Conservation (phyloP, 2,329 filamentous ascomycete genomes). For the Gaeumannomyces tritici region DNA sequence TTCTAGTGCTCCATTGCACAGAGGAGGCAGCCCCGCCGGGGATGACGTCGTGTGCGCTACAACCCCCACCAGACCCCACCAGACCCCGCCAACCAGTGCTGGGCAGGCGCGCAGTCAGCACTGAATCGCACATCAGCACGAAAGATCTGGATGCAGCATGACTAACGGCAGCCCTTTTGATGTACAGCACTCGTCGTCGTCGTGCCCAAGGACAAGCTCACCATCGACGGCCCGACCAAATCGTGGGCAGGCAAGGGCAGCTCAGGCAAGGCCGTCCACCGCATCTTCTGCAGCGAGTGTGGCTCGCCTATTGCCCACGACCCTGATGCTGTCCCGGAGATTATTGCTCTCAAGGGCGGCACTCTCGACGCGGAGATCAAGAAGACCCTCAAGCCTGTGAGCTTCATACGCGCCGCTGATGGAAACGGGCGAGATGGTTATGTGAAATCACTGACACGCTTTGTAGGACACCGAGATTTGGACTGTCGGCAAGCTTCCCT, state of each 20-base stretch:
- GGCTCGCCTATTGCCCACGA: slow-evolving; percentile 63
- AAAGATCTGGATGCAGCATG: too few relatives aligned
- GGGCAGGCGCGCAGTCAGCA: too few relatives aligned
- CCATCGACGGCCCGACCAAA: slow-evolving; percentile 54
- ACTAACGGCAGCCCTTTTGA: not conserved
- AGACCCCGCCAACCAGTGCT: slow-evolving; percentile 1
- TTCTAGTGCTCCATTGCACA: not conserved
- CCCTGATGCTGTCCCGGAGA: slow-evolving; percentile 58
- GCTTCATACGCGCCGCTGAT: slow-evolving; percentile 16
- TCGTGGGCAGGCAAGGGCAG: slow-evolving; percentile 49
- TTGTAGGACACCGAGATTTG: slow-evolving; percentile 58
- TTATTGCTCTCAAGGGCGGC: slow-evolving; percentile 61
- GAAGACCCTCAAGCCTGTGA: slow-evolving; percentile 56
- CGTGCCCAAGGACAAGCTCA: slow-evolving; percentile 57
- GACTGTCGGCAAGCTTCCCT: slow-evolving; percentile 59
- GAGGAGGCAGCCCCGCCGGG: not conserved
- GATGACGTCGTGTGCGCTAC: not conserved
- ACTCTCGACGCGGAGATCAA: slow-evolving; percentile 54
- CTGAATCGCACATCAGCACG: too few relatives aligned
- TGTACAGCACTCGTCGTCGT: slow-evolving; percentile 51
- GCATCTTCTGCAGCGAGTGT: slow-evolving; percentile 61
- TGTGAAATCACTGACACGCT: not conserved
- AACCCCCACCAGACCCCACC: slow-evolving; percentile 2
- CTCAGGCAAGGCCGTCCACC: slow-evolving; percentile 55
- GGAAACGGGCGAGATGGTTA: too few relatives aligned